phyloP scores from a whole-genome alignment of 129 eudicot genomes.

The Dittrichia graveolens region DNA sequence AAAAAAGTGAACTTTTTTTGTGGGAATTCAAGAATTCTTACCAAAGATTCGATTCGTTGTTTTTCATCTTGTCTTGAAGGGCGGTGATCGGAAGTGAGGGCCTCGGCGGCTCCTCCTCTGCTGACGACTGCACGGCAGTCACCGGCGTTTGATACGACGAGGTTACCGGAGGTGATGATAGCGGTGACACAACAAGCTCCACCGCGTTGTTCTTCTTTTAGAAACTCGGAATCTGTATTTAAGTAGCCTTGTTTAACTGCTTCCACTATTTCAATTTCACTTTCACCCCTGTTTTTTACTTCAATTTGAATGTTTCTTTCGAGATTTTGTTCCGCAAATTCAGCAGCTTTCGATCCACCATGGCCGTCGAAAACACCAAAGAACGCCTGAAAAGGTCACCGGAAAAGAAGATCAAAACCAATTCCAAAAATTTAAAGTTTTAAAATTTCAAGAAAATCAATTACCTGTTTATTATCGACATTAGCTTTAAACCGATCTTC shows the following conservation, averaged over 20 bases:
- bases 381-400: constrained; percentile 54
- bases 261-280: constrained; percentile 44
- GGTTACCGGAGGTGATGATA: constrained; percentile 56
- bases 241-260: constrained; percentile 69
- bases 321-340: constrained; percentile 67
- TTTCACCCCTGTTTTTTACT: constrained; percentile 42
- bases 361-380: constrained; percentile 97
- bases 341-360: constrained; percentile 94
- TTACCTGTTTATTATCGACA: constrained; percentile 64
- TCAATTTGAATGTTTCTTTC: constrained; percentile 54
- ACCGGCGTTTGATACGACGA: constrained; percentile 84
- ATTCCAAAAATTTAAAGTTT: background rate
- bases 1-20: background rate
- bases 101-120: constrained; percentile 66
- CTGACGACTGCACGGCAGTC: constrained; percentile 91
- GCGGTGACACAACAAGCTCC: constrained; percentile 92
- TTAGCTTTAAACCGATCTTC: constrained; percentile 83
- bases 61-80: constrained; percentile 78
- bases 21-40: constrained; percentile 28
- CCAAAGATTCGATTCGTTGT: constrained; percentile 59
- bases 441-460: background rate
- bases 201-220: constrained; percentile 60
- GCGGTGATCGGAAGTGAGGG: constrained; percentile 85
- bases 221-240: constrained; percentile 66
- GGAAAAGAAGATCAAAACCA: constrained; percentile 18